Conservation (phyloP, 75 land plant genomes). For the Chamaecyparis obtusa region DNA sequence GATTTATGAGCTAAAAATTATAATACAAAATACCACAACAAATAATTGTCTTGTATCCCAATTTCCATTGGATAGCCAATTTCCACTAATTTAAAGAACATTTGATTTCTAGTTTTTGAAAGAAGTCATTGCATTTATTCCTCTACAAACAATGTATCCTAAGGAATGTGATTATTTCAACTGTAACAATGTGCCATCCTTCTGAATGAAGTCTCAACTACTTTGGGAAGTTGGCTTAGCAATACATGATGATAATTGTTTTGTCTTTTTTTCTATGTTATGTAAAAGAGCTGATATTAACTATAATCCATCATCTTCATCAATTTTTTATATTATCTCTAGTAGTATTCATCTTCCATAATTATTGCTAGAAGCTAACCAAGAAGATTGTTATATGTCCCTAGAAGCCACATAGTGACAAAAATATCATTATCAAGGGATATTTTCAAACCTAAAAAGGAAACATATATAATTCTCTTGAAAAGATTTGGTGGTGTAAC, state of each 20-base stretch:
- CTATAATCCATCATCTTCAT: constrained; percentile 3
- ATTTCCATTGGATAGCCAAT: constrained; percentile 79
- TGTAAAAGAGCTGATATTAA: background rate
- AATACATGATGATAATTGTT: background rate
- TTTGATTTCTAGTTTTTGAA: constrained; percentile 3
- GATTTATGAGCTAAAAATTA: constrained; percentile 8
- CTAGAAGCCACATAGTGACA: constrained; percentile 51
- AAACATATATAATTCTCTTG: constrained; percentile 49
- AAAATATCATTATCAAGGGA: constrained; percentile 56
- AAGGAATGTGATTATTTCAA: constrained; percentile 34
- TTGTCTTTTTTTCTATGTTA: background rate
- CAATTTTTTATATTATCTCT: constrained; percentile 21
- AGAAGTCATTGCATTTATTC: background rate
- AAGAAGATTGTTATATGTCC: constrained; percentile 41
- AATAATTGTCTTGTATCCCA: constrained; percentile 60
- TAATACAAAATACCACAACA: constrained; percentile 48
- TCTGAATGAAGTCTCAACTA: constrained; percentile 9
- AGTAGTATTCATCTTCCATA: constrained; percentile 46
- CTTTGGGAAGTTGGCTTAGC: constrained; percentile 4
- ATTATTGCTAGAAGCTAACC: constrained; percentile 42
- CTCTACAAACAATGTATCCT: constrained; percentile 18
- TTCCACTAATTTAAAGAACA: constrained; percentile 57
- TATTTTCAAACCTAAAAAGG: constrained; percentile 54
- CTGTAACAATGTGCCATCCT: background rate
- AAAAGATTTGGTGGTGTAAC: constrained; percentile 48